phyloP scores from a whole-genome alignment of 192 early-diverging fungal species.

The Geranomyces variabilis region DNA sequence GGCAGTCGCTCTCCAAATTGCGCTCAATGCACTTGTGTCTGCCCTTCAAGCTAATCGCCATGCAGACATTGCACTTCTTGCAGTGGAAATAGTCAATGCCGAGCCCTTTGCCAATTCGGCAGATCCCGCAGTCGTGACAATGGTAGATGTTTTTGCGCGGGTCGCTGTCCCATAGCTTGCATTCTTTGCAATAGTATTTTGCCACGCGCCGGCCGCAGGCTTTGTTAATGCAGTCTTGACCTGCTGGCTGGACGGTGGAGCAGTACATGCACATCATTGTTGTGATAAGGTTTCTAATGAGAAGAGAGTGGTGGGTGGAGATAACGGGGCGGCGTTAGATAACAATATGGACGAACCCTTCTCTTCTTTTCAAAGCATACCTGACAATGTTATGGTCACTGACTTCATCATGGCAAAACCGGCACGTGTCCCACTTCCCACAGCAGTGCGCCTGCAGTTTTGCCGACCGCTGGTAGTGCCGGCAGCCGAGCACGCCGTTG shows the following conservation, averaged over 20 bases:
- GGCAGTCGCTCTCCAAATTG: slow-evolving; percentile 89
- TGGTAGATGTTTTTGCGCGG: slow-evolving; percentile 86
- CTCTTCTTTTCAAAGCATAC: slow-evolving; percentile 47
- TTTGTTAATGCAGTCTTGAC: slow-evolving; percentile 67
- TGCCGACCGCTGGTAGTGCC: slow-evolving; percentile 74
- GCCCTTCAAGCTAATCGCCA: slow-evolving; percentile 72
- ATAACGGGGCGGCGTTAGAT: not conserved
- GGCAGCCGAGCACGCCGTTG: slow-evolving; percentile 65
- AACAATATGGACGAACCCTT: not conserved
- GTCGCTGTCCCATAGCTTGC: slow-evolving; percentile 91
- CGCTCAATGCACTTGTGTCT: slow-evolving; percentile 90
- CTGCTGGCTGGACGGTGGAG: slow-evolving; percentile 74
- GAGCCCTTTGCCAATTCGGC: slow-evolving; percentile 80
- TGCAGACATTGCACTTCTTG: slow-evolving; percentile 87
- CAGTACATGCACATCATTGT: slow-evolving; percentile 97
- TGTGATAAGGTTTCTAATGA: slow-evolving; percentile 61
- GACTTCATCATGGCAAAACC: slow-evolving; percentile 77
- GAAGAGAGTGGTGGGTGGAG: not conserved
- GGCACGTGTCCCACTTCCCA: slow-evolving; percentile 71
- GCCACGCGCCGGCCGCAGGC: slow-evolving; percentile 68
- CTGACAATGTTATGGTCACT: slow-evolving; percentile 69
- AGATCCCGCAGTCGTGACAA: slow-evolving; percentile 91
- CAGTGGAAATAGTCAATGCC: slow-evolving; percentile 90
- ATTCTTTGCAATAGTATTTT: slow-evolving; percentile 83
- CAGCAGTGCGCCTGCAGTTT: slow-evolving; percentile 80